A percentile compares a stretch with the other conserved stretches of the same genome.
Evolutionary conservation across 345 rosid genomes (phyloP).

Genomic region (Citrus medica): DNA sequence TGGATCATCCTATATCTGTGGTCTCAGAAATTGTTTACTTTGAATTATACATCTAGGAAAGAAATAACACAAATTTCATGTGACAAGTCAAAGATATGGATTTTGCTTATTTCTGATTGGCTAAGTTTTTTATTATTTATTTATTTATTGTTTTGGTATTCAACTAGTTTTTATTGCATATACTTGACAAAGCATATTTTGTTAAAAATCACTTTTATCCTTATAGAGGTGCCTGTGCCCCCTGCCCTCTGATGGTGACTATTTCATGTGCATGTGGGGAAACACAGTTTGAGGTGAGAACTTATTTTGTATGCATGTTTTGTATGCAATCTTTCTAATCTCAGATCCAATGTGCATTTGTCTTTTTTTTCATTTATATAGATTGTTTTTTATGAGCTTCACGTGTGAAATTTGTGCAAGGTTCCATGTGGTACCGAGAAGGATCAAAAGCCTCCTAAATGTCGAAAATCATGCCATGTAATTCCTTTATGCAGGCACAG

Average conservation of each 20-base stretch:
- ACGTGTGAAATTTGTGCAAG: constrained; percentile 33
- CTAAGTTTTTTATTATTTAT: not conserved
- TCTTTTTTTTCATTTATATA: not conserved
- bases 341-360: not conserved
- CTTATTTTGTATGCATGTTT: constrained; percentile 9
- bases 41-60: not conserved
- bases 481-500: constrained; percentile 73
- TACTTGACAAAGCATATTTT: not conserved
- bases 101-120: not conserved
- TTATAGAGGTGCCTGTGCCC: constrained; percentile 92
- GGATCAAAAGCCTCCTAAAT: constrained; percentile 87
- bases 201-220: constrained; percentile 17
- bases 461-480: constrained; percentile 67
- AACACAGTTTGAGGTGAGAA: constrained; percentile 76
- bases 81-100: not conserved
- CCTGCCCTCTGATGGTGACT: constrained; percentile 88
- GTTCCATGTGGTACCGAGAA: constrained; percentile 98
- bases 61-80: not conserved
- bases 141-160: not conserved
- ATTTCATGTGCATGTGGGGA: constrained; percentile 86
- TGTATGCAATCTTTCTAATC: not conserved
- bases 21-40: not conserved
- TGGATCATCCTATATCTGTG: not conserved
- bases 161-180: not conserved
- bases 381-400: not conserved